Conservation (phyloP, 495 filamentous ascomycete species). For the Xylaria venustula region DNA sequence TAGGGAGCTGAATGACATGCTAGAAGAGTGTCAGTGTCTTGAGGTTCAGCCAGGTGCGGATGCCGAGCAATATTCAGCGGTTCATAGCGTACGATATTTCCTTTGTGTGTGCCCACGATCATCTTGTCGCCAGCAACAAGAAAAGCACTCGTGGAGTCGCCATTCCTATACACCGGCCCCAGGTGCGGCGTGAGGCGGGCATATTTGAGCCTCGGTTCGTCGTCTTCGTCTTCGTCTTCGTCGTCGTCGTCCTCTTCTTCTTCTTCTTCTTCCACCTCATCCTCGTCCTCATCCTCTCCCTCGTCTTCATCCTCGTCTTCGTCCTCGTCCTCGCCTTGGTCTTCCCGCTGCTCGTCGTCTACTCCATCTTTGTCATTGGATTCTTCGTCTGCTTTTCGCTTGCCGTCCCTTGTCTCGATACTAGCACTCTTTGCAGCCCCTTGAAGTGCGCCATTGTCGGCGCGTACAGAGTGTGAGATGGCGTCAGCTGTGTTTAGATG, state of each 20-base stretch:
- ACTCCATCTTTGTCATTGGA: slow-evolving; percentile 37
- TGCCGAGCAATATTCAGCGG: no score
- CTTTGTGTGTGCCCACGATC: slow-evolving; percentile 95
- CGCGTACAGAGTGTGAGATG: slow-evolving; percentile 6
- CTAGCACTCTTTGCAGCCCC: neutral
- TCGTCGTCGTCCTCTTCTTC: slow-evolving; percentile 60
- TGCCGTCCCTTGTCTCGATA: slow-evolving; percentile 6
- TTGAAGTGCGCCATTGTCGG: neutral
- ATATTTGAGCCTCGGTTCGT: slow-evolving; percentile 96
- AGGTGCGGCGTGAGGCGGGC: slow-evolving; percentile 77
- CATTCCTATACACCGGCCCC: slow-evolving; percentile 81
- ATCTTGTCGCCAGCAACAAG: slow-evolving; percentile 93
- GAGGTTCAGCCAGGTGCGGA: no score
- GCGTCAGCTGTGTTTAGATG: slow-evolving; percentile 2
- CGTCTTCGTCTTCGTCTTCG: slow-evolving; percentile 85
- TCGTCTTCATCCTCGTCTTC: slow-evolving; percentile 45
- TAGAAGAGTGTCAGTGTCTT: slow-evolving; percentile 34
- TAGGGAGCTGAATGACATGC: slow-evolving; percentile 83
- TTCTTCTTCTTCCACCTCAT: slow-evolving; percentile 21
- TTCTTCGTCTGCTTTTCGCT: slow-evolving; percentile 8
- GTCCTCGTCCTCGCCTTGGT: no score
- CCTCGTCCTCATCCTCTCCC: slow-evolving; percentile 39
- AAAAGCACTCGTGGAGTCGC: slow-evolving; percentile 88
- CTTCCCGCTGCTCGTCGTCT: slow-evolving; percentile 19
- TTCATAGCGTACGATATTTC: slow-evolving; percentile 80